Evolutionary conservation across 805 yeast species (phyloP), one percentile per base, ranked within the genome.

Genomic region (Candida taoyuanica): DNA sequence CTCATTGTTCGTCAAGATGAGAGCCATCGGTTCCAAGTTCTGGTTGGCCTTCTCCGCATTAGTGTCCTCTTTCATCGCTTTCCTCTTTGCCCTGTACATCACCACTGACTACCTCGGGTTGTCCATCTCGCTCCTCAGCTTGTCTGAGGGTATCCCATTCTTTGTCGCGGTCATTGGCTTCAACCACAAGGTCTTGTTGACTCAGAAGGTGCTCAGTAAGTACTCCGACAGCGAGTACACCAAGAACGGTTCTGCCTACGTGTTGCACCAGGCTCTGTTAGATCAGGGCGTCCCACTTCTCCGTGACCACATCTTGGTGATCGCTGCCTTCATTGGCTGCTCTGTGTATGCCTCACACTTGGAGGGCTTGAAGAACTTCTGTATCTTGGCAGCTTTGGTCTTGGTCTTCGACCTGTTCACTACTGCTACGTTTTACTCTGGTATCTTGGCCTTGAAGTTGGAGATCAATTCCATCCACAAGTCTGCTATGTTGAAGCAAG

Each of bases 121-220:
- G 32, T 73, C 73, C 35, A 80, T 91, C 23, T 78, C 95, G 7
- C 67, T 86, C 39, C 66, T 85, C 39, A 77, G 85, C 39, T 68
- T 91, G 48, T 76, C 88, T 40, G 97, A 91, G 64, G 97, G 97
- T 24, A 64, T 91, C 32, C 98, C 98, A 17, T 91, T 91, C 62
- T 73, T 91, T 55, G 95, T 91, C 17, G 87, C 95, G 16, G 81
- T 87, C 5, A 77, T 91, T 55, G 98, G 98, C 2, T 91, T 91
- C 63, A 88, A 86, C 58, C 84, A 85, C 59, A 87, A 89, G 54
- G 74, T 86, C 15, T 68, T 76, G 11, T 71, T 88, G 46, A 82
- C 96, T 1, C 64, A 73, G 16, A 73, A 75, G 32, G 79, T 81
- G 17, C 65, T 72, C 19, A 57, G 70, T 13, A 50, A 51, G 25